phyloP scores from a whole-genome alignment of 2,329 filamentous ascomycete species.

The Aspergillus sp. region DNA sequence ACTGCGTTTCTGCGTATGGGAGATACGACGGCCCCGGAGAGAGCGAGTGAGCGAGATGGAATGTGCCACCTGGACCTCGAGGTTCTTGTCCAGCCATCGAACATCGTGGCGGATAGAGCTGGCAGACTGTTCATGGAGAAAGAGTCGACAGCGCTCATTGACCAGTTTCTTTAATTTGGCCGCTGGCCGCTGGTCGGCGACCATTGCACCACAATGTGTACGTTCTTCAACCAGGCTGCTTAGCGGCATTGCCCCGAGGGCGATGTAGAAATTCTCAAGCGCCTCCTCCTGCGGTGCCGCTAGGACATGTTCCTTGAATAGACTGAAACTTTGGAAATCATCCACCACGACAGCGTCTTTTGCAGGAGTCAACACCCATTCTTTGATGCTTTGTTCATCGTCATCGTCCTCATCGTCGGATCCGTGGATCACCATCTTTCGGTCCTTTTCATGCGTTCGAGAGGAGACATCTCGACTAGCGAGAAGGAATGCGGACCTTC shows the following conservation, averaged over 20 bases:
- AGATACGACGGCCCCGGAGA: conserved; percentile 68
- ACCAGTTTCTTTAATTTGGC: conserved; percentile 74
- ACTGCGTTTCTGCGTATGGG: conserved; percentile 71
- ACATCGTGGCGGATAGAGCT: conserved; percentile 83
- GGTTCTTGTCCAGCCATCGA: conserved; percentile 85
- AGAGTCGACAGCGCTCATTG: conserved; percentile 83
- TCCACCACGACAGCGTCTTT: conserved; percentile 75
- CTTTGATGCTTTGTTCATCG: conserved; percentile 65
- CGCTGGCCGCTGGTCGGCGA: conserved; percentile 67
- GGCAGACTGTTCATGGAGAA: conserved; percentile 77
- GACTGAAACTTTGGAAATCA: conserved; percentile 82
- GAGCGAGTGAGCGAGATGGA: conserved; percentile 75
- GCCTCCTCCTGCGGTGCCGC: conserved; percentile 87
- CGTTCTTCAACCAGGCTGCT: conserved; percentile 78
- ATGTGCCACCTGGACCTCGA: conserved; percentile 74
- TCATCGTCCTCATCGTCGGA: conserved; percentile 59
- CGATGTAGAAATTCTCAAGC: conserved; percentile 79
- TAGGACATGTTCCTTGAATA: conserved; percentile 82
- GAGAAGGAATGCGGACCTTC: conserved; percentile 71
- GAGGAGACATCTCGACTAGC: conserved; percentile 72
- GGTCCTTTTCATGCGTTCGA: conserved; percentile 17
- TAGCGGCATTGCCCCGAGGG: conserved; percentile 74
- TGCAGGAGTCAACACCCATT: conserved; percentile 75
- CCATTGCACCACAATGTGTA: conserved; percentile 66
- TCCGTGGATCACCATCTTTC: conserved; percentile 17